A percentile compares a stretch with the other conserved stretches of the same genome.
These are phyloP conservation scores for Sordariomycetes sp. DNA, from an alignment of 2,329 filamentous ascomycete genomes.

Conservation along the genomic window DNA sequence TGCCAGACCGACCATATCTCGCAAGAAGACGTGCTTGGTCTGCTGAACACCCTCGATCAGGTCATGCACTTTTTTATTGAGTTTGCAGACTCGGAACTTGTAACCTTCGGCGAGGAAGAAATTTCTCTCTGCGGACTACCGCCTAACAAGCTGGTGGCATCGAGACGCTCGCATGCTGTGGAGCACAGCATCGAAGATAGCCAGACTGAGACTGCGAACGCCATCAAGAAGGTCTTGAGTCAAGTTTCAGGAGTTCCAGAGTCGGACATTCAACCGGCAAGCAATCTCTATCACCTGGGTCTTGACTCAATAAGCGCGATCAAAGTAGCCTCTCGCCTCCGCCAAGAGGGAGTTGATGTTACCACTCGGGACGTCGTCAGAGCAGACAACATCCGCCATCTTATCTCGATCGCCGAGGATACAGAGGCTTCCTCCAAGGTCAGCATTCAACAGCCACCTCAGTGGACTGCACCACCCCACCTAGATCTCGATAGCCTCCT, in stretches of 20 bases:
- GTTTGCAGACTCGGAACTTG: conserved; percentile 34
- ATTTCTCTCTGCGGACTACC: conserved; percentile 60
- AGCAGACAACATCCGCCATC: conserved; percentile 54
- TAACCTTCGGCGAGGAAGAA: conserved; percentile 40
- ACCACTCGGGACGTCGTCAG: conserved; percentile 63
- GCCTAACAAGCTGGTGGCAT: conserved; percentile 6
- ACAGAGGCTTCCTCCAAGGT: no score
- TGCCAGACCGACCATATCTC: conserved; percentile 51
- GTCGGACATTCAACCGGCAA: conserved; percentile 46
- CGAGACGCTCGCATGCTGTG: no score
- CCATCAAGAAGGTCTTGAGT: conserved; percentile 38
- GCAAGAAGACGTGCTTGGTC: conserved; percentile 27
- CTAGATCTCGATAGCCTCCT: conserved; percentile 31
- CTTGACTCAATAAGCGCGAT: conserved; percentile 90
- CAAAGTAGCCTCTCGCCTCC: conserved; percentile 66
- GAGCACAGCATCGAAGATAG: no score
- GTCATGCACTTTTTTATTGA: conserved; percentile 48
- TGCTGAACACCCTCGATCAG: conserved; percentile 52
- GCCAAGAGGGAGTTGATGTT: conserved; percentile 51
- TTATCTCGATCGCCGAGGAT: conserved; percentile 33
- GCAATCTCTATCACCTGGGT: conserved; percentile 74
- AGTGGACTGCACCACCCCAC: conserved; percentile 21
- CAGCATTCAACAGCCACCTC: no score
- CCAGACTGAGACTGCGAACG: conserved; percentile 25
- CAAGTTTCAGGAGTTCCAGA: conserved; percentile 52